Conservation (phyloP, 2,329 filamentous ascomycete species). For the Aspergillus viridinutans region DNA sequence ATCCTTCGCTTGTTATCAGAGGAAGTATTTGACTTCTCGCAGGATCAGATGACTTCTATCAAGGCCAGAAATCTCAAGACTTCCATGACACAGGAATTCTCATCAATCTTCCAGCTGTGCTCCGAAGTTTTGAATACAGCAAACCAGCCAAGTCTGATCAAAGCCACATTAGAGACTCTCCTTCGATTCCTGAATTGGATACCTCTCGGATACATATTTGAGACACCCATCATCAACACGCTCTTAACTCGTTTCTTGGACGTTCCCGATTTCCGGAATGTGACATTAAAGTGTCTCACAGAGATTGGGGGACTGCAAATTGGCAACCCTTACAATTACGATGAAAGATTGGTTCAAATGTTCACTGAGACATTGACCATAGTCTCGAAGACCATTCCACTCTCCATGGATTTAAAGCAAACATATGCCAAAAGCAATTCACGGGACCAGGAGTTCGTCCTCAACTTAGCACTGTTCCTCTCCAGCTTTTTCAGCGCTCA, state of each 20-base stretch:
- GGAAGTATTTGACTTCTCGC: slow-evolving; percentile 98
- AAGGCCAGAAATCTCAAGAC: slow-evolving; percentile 97
- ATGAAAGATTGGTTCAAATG: slow-evolving; percentile 96
- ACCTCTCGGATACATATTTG: slow-evolving; percentile 95
- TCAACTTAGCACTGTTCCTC: slow-evolving; percentile 91
- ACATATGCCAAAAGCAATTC: slow-evolving; percentile 91
- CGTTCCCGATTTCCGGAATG: slow-evolving; percentile 90
- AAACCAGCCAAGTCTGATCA: slow-evolving; percentile 81
- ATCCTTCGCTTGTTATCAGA: slow-evolving; percentile 93
- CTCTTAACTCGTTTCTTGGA: slow-evolving; percentile 88
- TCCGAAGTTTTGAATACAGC: slow-evolving; percentile 91
- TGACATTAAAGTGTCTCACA: slow-evolving; percentile 93
- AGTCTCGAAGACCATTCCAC: slow-evolving; percentile 87
- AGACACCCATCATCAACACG: slow-evolving; percentile 93
- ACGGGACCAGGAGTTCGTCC: slow-evolving; percentile 93
- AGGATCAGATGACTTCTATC: slow-evolving; percentile 97
- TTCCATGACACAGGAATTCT: slow-evolving; percentile 98
- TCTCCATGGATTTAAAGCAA: slow-evolving; percentile 82
- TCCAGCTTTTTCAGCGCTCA: slow-evolving; percentile 97
- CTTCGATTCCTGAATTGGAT: slow-evolving; percentile 99
- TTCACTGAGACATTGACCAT: slow-evolving; percentile 94
- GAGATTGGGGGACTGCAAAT: slow-evolving; percentile 95
- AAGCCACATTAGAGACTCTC: slow-evolving; percentile 93
- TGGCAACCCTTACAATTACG: slow-evolving; percentile 70
- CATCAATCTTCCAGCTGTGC: slow-evolving; percentile 95